Conservation (phyloP, 768 basidiomycete genomes). For the Lactarius trivialis region DNA sequence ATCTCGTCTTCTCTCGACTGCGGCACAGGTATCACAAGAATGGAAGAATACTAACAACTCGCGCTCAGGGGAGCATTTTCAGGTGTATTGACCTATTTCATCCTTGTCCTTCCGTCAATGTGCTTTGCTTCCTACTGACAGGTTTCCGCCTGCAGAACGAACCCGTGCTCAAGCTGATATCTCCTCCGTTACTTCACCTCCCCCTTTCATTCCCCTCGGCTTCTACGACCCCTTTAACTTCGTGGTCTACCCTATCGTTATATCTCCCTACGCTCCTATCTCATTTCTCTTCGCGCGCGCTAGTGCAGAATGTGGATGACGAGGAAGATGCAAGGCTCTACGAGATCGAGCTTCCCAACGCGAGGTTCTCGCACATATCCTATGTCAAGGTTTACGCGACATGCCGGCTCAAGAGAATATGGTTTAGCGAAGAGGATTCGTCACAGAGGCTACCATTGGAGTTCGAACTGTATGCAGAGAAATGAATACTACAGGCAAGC, state of each 20-base stretch:
- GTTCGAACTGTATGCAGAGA: slow-evolving; percentile 53
- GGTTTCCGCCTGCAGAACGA: slow-evolving; percentile 38
- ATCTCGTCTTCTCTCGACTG: slow-evolving; percentile 8
- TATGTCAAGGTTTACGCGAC: slow-evolving; percentile 73
- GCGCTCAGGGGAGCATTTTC: neutral
- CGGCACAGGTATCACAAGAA: neutral
- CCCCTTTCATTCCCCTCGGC: slow-evolving; percentile 57
- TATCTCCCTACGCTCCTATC: slow-evolving; percentile 53
- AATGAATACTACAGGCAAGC: neutral
- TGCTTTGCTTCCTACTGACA: neutral
- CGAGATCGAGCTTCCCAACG: slow-evolving; percentile 38
- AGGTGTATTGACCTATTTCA: slow-evolving; percentile 5
- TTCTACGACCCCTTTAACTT: slow-evolving; percentile 52
- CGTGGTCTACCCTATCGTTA: slow-evolving; percentile 63
- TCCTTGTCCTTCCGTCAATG: neutral
- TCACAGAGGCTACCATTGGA: slow-evolving; percentile 60
- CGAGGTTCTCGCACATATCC: slow-evolving; percentile 58
- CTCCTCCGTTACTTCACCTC: slow-evolving; percentile 60
- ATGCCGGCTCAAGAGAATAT: slow-evolving; percentile 69
- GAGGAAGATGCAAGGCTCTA: slow-evolving; percentile 24
- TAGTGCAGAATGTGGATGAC: slow-evolving; percentile 24
- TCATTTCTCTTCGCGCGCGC: slow-evolving; percentile 50
- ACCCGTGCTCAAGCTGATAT: slow-evolving; percentile 42
- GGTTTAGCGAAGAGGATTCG: slow-evolving; percentile 56
- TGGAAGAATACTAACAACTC: neutral